Percentiles rank a stretch among this genome's conserved stretches.
Evolutionary conservation across 352 stramenopile genomes (phyloP).

Genomic region (Pythium phragmiticola): DNA sequence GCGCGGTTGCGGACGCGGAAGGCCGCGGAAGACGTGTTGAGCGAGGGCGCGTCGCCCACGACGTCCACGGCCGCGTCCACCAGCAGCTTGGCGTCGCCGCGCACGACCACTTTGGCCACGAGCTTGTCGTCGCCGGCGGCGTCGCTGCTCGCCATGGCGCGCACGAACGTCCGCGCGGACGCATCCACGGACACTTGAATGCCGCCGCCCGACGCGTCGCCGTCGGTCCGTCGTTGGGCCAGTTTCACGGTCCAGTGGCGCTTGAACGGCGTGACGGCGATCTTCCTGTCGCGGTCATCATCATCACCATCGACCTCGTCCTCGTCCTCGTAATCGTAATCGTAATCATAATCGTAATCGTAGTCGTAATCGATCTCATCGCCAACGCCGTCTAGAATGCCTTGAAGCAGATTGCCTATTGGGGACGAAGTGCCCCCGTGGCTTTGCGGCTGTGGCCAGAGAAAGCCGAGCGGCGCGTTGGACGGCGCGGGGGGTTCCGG

Average conservation of each 20-base stretch:
- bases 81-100: conserved; percentile 12
- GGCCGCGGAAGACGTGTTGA: background rate
- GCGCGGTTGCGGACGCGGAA: conserved; percentile 5
- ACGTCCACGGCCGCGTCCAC: conserved; percentile 14
- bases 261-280: background rate
- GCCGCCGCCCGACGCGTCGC: no score
- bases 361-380: background rate
- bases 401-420: background rate
- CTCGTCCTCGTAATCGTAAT: conserved; percentile 7
- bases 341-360: background rate
- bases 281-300: conserved; percentile 5
- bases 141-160: conserved; percentile 1
- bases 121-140: background rate
- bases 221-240: background rate
- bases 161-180: conserved; percentile 15
- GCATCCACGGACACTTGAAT: conserved; percentile 9
- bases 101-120: conserved; percentile 18
- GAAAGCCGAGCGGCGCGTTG: background rate
- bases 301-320: conserved; percentile 16
- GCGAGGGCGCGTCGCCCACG: background rate
- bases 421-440: background rate
- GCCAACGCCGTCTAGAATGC: background rate
- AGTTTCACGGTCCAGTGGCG: conserved; percentile 14
- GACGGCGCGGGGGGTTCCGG: background rate
- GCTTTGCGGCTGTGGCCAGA: background rate